Evolutionary conservation across 208 protist genomes (phyloP).

Genomic region (Vickermania ingenoplastis): DNA sequence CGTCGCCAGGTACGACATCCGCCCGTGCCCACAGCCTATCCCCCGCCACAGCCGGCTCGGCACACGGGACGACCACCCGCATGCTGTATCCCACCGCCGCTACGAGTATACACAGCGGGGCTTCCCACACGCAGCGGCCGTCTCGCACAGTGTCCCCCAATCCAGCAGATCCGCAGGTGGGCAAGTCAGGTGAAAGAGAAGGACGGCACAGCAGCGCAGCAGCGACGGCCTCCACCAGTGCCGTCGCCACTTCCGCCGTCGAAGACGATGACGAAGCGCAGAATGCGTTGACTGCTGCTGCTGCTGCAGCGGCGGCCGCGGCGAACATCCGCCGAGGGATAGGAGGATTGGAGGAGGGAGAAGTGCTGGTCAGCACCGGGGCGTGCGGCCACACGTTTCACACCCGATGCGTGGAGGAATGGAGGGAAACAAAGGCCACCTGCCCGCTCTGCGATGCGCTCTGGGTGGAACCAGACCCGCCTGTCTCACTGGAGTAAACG

Average conservation of each 20-base stretch:
- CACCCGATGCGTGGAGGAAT: constrained; percentile 54
- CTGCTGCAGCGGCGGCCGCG: too few relatives aligned
- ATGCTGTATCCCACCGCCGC: too few relatives aligned
- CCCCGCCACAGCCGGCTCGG: neutral
- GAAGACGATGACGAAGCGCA: too few relatives aligned
- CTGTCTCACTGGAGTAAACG: constrained; percentile 17
- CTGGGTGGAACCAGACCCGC: constrained; percentile 31
- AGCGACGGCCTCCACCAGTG: neutral
- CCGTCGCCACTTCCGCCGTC: too few relatives aligned
- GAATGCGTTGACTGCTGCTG: neutral
- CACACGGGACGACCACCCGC: neutral
- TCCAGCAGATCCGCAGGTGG: neutral
- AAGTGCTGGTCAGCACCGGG: constrained; percentile 17
- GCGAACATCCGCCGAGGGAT: too few relatives aligned
- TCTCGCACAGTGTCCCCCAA: neutral
- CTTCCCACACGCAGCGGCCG: too few relatives aligned
- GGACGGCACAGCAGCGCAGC: neutral
- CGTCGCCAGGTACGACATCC: neutral
- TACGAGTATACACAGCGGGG: too few relatives aligned
- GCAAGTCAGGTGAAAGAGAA: too few relatives aligned
- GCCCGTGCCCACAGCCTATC: neutral
- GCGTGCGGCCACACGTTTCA: constrained; percentile 65
- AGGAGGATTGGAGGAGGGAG: neutral
- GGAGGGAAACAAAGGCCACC: constrained; percentile 29
- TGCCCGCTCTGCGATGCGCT: constrained; percentile 53